These are phyloP conservation scores for Breynia disticha DNA, from an alignment of 441 rosid genomes.

Conservation along the genomic window DNA sequence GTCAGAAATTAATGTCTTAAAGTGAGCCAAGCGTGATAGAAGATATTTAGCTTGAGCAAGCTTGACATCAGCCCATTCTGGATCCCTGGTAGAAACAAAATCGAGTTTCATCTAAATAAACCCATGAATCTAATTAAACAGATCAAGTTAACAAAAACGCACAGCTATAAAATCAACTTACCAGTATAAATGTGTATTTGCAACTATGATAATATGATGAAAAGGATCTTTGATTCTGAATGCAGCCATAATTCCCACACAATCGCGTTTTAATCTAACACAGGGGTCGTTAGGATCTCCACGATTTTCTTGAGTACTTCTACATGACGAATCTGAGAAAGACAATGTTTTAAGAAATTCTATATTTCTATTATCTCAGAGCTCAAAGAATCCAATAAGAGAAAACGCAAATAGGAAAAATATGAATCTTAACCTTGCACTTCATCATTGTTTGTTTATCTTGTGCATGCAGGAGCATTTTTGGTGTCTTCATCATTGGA, in stretches of 20 bases:
- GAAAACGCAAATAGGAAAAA: neutral
- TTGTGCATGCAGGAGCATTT: conserved; percentile 23
- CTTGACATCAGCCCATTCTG: conserved; percentile 83
- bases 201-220: conserved; percentile 52
- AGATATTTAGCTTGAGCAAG: conserved; percentile 92
- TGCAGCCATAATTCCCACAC: conserved; percentile 92
- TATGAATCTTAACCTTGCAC: neutral
- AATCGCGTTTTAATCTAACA: conserved; percentile 74
- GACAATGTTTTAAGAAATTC: no score
- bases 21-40: conserved; percentile 51
- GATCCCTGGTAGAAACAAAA: conserved; percentile 52
- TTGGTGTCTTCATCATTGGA: conserved; percentile 20
- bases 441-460: conserved; percentile 25
- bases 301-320: conserved; percentile 25
- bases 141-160: neutral
- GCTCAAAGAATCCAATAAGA: neutral
- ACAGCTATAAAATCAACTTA: conserved; percentile 13
- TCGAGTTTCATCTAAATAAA: neutral
- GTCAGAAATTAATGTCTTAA: conserved; percentile 43
- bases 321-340: conserved; percentile 29
- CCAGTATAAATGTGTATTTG: conserved; percentile 90
- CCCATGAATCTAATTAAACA: neutral
- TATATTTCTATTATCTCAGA: no score
- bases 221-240: conserved; percentile 53
- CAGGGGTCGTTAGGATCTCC: conserved; percentile 73